Percentiles rank a stretch among this genome's conserved stretches.
phyloP scores from a whole-genome alignment of 805 yeast species.

The Schwanniomyces polymorphus region DNA sequence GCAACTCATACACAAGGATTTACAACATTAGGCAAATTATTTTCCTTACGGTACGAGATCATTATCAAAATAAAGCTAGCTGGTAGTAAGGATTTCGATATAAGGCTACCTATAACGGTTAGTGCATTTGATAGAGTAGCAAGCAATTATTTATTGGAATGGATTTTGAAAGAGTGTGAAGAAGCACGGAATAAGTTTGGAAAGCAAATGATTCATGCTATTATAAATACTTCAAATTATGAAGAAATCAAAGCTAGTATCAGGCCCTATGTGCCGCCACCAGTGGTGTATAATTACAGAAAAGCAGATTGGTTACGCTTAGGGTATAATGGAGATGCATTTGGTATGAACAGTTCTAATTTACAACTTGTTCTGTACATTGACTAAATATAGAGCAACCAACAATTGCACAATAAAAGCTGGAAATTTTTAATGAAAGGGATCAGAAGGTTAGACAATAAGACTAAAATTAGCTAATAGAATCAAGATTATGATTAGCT shows the following conservation, averaged over 20 bases:
- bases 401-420: no score
- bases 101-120: constrained; percentile 52
- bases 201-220: constrained; percentile 19
- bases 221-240: constrained; percentile 15
- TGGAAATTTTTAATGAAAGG: no score
- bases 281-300: constrained; percentile 27
- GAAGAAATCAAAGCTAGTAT: constrained; percentile 21
- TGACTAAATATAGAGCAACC: constrained; percentile 14
- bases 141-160: constrained; percentile 48
- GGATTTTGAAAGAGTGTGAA: constrained; percentile 56
- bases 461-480: no score
- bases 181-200: constrained; percentile 40
- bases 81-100: constrained; percentile 50
- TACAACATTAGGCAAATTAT: constrained; percentile 52
- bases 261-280: constrained; percentile 22
- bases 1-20: constrained; percentile 49
- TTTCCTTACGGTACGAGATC: constrained; percentile 52
- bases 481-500: no score
- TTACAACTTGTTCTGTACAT: constrained; percentile 22
- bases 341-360: constrained; percentile 17
- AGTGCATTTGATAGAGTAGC: constrained; percentile 52
- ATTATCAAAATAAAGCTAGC: constrained; percentile 48
- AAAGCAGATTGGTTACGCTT: constrained; percentile 38
- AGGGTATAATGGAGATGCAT: constrained; percentile 38
- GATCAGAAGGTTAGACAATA: no score